These are phyloP conservation scores for Hura crepitans DNA, from an alignment of 441 rosid species.

Conservation along the genomic window DNA sequence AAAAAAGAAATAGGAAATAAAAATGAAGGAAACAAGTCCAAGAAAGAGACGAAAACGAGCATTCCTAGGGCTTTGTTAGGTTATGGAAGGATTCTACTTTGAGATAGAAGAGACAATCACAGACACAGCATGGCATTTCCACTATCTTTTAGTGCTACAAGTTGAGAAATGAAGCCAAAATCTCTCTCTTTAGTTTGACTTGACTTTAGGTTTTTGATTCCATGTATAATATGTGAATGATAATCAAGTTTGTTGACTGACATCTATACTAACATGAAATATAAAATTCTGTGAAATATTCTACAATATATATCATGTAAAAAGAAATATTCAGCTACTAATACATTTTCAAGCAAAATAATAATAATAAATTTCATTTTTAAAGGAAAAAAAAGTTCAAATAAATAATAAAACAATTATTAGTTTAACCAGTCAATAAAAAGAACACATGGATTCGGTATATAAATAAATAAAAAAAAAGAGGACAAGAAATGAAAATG, in stretches of 20 bases:
- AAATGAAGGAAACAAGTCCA: constrained; percentile 1
- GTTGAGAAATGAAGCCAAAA: neutral
- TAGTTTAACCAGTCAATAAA: too few species aligned
- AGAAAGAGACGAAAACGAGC: constrained; percentile 31
- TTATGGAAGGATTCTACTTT: constrained; percentile 26
- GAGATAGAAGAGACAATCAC: constrained; percentile 8
- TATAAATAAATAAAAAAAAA: too few species aligned
- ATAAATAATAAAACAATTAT: too few species aligned
- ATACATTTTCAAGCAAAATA: too few species aligned
- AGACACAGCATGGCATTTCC: constrained; percentile 31
- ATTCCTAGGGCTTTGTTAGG: constrained; percentile 35
- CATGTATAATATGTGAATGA: too few species aligned
- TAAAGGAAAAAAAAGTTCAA: too few species aligned
- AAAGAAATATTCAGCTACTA: too few species aligned
- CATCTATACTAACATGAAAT: neutral
- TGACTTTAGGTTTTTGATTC: neutral
- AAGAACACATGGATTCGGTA: too few species aligned
- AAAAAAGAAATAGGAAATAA: neutral
- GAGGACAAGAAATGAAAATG: too few species aligned
- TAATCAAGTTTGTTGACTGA: neutral
- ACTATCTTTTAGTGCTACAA: constrained; percentile 15
- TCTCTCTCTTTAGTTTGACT: constrained; percentile 13
- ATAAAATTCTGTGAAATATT: too few species aligned
- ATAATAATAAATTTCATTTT: too few species aligned
- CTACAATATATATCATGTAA: too few species aligned